phyloP scores from a whole-genome alignment of 148 eudicot genomes.

The Chenopodium quinoa region DNA sequence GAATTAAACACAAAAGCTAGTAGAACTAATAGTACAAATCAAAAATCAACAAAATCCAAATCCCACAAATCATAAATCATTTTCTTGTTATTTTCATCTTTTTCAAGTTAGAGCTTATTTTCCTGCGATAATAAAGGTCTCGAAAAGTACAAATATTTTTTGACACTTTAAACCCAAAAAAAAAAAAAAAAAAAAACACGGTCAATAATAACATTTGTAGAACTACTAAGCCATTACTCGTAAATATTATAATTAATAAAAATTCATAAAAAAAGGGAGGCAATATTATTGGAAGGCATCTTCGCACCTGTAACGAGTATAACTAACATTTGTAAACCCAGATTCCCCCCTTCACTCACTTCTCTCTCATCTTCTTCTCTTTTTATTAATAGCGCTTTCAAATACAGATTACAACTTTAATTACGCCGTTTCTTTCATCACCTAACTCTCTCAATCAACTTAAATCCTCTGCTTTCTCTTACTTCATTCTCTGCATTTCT shows the following conservation, averaged over 20 bases:
- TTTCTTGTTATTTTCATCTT: no score
- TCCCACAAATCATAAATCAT: no score
- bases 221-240: no score
- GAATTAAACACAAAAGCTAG: no score
- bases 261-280: no score
- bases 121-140: no score
- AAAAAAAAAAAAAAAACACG: not conserved
- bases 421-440: conserved; percentile 5
- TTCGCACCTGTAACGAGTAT: conserved; percentile 21
- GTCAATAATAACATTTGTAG: not conserved
- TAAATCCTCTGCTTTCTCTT: not conserved
- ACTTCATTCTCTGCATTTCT: not conserved
- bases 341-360: not conserved
- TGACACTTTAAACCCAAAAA: no score
- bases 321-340: conserved; percentile 13
- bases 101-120: not conserved
- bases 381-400: conserved; percentile 13
- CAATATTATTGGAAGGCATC: conserved; percentile 15
- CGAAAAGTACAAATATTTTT: no score
- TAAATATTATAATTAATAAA: no score
- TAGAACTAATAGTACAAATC: no score
- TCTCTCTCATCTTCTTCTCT: not conserved
- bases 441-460: conserved; percentile 7
- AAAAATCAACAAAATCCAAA: no score
- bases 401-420: not conserved